A percentile compares a stretch with the other conserved stretches of the same genome.
Evolutionary conservation across 2,329 filamentous ascomycete genomes (phyloP).

Genomic region (Aspergillus brasiliensis): DNA sequence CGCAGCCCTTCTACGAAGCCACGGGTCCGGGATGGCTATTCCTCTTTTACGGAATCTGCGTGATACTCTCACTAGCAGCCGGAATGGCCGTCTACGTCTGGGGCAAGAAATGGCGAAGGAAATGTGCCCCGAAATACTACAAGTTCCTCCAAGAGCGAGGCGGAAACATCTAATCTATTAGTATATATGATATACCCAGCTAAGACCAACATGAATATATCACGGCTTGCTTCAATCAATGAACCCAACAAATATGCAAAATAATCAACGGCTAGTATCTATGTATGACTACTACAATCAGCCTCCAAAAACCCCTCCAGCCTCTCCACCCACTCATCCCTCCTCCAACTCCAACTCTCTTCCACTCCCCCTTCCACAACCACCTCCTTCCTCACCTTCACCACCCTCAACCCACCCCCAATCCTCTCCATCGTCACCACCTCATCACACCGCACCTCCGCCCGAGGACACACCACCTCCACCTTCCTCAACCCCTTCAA

Average conservation of each 20-base stretch:
- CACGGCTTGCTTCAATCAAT: background rate
- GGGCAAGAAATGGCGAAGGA: slow-evolving; percentile 3
- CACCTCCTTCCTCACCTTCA: background rate
- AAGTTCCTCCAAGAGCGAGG: slow-evolving; percentile 2
- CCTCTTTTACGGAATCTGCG: slow-evolving; percentile 2
- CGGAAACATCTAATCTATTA: background rate
- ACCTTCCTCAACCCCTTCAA: background rate
- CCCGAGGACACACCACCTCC: background rate
- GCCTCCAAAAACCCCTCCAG: background rate
- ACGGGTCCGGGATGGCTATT: background rate
- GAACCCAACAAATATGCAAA: too few species aligned
- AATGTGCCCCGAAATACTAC: background rate
- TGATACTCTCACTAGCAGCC: background rate
- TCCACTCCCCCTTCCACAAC: background rate
- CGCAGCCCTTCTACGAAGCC: slow-evolving; percentile 1
- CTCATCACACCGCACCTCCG: background rate
- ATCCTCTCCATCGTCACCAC: background rate
- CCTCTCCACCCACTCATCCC: background rate
- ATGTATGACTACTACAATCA: background rate
- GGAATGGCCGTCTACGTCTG: background rate
- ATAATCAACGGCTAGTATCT: too few species aligned
- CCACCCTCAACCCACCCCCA: background rate
- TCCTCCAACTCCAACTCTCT: too few species aligned
- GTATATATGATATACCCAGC: background rate
- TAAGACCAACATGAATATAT: background rate